Conservation (phyloP, 2,329 filamentous ascomycete genomes). For the Thielaviopsis populi region DNA sequence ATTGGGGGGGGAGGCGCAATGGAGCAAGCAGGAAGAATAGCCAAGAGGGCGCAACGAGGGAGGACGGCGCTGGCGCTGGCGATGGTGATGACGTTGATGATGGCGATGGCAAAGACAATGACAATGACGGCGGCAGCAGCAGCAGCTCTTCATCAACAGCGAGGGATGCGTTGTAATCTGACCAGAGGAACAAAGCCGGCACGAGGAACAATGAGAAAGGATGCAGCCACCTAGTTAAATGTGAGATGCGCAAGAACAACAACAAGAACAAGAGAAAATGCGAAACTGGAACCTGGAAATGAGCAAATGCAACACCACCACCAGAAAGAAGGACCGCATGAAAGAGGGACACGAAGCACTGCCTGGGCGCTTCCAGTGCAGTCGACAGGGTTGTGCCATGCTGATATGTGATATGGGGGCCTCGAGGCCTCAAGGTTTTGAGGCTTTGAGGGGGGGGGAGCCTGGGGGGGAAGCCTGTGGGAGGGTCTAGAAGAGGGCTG, state of each 20-base stretch:
- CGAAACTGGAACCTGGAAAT: neutral
- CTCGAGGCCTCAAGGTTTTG: no score
- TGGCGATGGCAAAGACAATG: neutral
- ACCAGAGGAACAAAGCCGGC: neutral
- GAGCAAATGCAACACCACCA: slow-evolving; percentile 3
- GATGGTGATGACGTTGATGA: neutral
- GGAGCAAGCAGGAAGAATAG: neutral
- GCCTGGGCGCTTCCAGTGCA: no score
- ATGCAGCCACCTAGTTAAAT: neutral
- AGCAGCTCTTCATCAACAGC: no score
- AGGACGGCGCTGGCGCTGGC: no score
- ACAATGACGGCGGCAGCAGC: no score
- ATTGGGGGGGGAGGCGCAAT: neutral
- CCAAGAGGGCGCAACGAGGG: neutral
- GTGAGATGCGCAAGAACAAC: neutral
- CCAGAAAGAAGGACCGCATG: neutral
- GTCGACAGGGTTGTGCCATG: no score
- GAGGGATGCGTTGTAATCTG: neutral
- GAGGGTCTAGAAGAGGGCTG: no score
- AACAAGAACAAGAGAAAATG: neutral
- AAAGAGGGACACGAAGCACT: no score
- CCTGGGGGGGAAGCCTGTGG: no score
- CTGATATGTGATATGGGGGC: no score
- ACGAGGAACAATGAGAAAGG: neutral
- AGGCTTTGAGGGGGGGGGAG: no score